Percentiles rank a stretch among this genome's conserved stretches.
phyloP scores from a whole-genome alignment of 768 basidiomycete species.

The Calocera cornea region DNA sequence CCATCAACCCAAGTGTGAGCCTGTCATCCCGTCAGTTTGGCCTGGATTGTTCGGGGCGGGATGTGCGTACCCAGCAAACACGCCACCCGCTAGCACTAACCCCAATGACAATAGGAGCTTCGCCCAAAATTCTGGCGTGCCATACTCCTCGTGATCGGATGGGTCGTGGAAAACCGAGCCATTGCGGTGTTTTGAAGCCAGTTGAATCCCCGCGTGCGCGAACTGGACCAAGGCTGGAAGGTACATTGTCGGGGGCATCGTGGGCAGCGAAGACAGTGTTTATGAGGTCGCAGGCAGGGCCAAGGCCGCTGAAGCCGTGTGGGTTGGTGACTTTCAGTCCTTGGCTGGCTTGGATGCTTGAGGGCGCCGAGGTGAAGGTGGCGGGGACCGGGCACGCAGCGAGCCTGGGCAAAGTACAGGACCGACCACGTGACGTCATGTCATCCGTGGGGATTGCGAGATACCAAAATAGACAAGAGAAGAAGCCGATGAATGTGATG shows the following conservation, averaged over 20 bases:
- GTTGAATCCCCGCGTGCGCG: background rate
- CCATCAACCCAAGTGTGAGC: constrained; percentile 85
- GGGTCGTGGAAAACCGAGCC: background rate
- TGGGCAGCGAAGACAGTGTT: background rate
- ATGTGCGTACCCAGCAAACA: constrained; percentile 70
- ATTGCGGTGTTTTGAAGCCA: background rate
- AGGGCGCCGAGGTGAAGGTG: background rate
- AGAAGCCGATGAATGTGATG: too few species aligned
- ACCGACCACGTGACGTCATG: background rate
- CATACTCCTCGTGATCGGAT: constrained; percentile 18
- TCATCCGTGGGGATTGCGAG: background rate
- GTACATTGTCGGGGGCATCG: background rate
- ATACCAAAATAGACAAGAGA: too few species aligned
- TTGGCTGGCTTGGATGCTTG: too few species aligned
- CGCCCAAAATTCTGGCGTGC: constrained; percentile 57
- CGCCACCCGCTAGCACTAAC: constrained; percentile 74
- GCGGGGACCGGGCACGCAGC: background rate
- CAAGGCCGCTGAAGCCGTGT: too few species aligned
- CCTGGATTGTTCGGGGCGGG: background rate
- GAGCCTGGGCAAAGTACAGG: background rate
- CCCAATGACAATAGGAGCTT: constrained; percentile 52
- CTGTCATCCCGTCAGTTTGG: constrained; percentile 26
- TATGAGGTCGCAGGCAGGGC: background rate
- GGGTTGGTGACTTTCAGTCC: too few species aligned
- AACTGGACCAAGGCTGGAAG: background rate